Percentiles rank a stretch among this genome's conserved stretches.
Conservation (phyloP, 805 yeast species). For the Ogataea trehalophila region DNA sequence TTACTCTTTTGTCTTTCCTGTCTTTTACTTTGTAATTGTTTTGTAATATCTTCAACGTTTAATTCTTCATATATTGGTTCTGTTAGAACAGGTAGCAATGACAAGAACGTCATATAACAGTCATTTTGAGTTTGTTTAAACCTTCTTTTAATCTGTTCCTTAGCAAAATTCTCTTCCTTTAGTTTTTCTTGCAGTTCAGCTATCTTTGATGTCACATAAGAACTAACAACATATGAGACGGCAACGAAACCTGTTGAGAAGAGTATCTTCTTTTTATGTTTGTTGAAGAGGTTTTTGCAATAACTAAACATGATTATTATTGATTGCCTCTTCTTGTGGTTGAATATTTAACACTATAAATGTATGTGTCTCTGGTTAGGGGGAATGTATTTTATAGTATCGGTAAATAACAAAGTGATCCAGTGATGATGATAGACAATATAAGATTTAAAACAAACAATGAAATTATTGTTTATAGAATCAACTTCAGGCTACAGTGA, state of each 20-base stretch:
- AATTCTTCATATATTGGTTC: slow-evolving; percentile 56
- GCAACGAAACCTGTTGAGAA: slow-evolving; percentile 42
- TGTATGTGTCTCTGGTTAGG: too few species aligned
- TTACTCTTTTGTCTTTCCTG: slow-evolving; percentile 22
- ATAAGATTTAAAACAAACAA: too few species aligned
- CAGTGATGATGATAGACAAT: too few species aligned
- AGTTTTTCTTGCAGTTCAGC: slow-evolving; percentile 46
- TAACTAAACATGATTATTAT: slow-evolving; percentile 27
- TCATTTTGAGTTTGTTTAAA: slow-evolving; percentile 92
- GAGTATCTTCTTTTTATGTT: slow-evolving; percentile 42
- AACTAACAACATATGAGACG: slow-evolving; percentile 38
- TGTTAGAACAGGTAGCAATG: slow-evolving; percentile 72
- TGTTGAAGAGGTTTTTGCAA: slow-evolving; percentile 33
- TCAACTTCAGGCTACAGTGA: too few species aligned
- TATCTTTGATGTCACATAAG: slow-evolving; percentile 41
- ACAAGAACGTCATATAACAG: slow-evolving; percentile 76
- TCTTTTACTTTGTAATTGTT: slow-evolving; percentile 61
- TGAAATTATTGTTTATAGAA: too few species aligned
- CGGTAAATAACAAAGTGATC: too few species aligned
- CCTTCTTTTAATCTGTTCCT: slow-evolving; percentile 70
- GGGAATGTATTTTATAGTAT: too few species aligned
- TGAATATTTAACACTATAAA: too few species aligned
- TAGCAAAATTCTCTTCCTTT: slow-evolving; percentile 53
- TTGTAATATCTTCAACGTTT: slow-evolving; percentile 71
- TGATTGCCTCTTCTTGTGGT: too few species aligned